Evolutionary conservation across 192 early-diverging fungal genomes (phyloP), one percentile per base, ranked within the genome.

Genomic region (Jimgerdemannia lactiflua): DNA sequence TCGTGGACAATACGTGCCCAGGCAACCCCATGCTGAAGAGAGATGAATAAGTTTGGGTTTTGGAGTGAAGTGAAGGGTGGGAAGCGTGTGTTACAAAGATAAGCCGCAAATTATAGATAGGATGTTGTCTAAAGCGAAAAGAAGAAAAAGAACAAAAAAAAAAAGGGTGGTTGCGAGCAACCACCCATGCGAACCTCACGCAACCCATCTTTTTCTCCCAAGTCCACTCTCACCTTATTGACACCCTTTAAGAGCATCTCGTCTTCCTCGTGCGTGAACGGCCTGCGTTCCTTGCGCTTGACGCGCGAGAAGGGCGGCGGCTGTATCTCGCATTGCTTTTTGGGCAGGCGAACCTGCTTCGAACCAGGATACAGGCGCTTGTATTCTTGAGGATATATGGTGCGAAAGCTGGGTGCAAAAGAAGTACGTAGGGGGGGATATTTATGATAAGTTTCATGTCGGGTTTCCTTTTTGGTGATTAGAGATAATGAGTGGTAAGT

Each of bases 1-100:
- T 77, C 76, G 49, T 71, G 63, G 18, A 66, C 70, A 3, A 77
- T 77, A 17, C 49, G 65, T 42, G 76, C 65, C 76, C 76, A 77
- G 20, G 70, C 76, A n/a, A 71, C 70, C 9, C 70, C 70, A 69
- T 74, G 74, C 74, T 74, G 20, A n/a, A 29, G 43, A 73, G 18
- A 7, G 69, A 4, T 7, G 20, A 41, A 3, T 18, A 0, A 39
- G 3, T 18, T 66, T 11, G 42, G 4, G 4, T 54, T 54, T 54
- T 54, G 49, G 49, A 54, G 11, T 11, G 4, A 54, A 11, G 49
- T 54, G 4, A 54, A 11, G 49, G 4, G 11, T 54, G 11, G 49
- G 11, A 54, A 54, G 4, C 4, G 44, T 8, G 65, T 43, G 54
- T n/a, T n/a, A n/a, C n/a, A n/a, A n/a, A n/a, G n/a, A n/a, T n/a